phyloP scores from a whole-genome alignment of 2,329 filamentous ascomycete species.

The Colletotrichum magnum region DNA sequence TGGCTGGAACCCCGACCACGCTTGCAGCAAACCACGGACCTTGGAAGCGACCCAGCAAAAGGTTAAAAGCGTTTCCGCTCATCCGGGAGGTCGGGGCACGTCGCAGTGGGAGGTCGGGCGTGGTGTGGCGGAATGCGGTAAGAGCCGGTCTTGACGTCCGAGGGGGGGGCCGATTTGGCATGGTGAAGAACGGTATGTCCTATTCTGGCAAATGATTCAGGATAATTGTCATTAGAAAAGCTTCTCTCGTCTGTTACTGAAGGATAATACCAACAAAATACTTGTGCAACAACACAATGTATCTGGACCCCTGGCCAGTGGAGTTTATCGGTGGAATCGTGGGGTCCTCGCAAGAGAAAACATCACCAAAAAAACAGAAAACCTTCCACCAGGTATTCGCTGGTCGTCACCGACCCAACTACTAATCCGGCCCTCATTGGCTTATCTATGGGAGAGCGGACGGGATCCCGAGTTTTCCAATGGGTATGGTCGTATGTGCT shows the following conservation, averaged over 20 bases:
- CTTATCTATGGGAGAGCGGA: no score
- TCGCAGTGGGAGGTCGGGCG: not conserved
- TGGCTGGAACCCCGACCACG: not conserved
- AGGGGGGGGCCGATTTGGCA: not conserved
- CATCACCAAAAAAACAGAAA: no score
- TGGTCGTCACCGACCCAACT: no score
- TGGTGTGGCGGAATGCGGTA: slow-evolving; percentile 14
- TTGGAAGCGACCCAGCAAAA: not conserved
- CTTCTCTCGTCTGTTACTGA: no score
- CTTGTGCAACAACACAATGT: not conserved
- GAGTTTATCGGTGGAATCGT: slow-evolving; percentile 25
- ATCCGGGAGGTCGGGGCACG: slow-evolving; percentile 22
- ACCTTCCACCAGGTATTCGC: no score
- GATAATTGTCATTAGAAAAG: no score
- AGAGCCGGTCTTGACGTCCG: not conserved
- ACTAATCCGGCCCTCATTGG: no score
- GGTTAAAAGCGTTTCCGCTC: slow-evolving; percentile 15
- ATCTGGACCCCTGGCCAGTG: not conserved
- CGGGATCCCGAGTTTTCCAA: no score
- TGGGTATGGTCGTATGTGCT: no score
- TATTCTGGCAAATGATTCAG: no score
- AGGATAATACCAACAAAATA: not conserved
- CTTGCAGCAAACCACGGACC: not conserved
- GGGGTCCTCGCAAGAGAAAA: not conserved
- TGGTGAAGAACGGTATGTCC: not conserved